Evolutionary conservation across 257 asterid genomes (phyloP).

Genomic region (Solanum peruvianum): DNA sequence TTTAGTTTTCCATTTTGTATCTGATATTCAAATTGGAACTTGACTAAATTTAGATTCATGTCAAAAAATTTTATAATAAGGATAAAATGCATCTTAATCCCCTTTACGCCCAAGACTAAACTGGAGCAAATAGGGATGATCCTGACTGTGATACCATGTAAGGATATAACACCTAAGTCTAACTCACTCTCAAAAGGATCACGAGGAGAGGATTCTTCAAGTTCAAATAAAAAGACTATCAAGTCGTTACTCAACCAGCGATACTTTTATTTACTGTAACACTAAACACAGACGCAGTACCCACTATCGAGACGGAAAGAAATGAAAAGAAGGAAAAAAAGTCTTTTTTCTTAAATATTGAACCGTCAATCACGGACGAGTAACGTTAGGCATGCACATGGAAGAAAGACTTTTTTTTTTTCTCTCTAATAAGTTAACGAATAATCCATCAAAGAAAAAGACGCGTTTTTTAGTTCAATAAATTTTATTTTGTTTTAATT

Average conservation of each 20-base stretch:
- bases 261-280: fast-evolving
- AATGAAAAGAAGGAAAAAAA: background rate
- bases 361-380: background rate
- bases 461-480: background rate
- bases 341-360: background rate
- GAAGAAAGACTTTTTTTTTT: background rate
- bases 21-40: too few species aligned
- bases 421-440: background rate
- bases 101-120: too few species aligned
- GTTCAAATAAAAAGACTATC: background rate
- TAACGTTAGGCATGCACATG: background rate
- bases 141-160: too few species aligned
- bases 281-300: background rate
- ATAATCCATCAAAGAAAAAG: background rate
- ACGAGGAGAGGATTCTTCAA: too few species aligned
- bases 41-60: background rate
- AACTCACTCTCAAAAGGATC: too few species aligned
- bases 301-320: background rate
- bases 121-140: too few species aligned
- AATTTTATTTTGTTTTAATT: background rate
- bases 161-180: too few species aligned
- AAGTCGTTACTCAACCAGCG: too few species aligned
- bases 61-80: too few species aligned
- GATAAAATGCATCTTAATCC: background rate
- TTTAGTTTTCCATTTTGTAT: too few species aligned